Evolutionary conservation across 768 basidiomycete species (phyloP).

Genomic region (Harrya chromipes): DNA sequence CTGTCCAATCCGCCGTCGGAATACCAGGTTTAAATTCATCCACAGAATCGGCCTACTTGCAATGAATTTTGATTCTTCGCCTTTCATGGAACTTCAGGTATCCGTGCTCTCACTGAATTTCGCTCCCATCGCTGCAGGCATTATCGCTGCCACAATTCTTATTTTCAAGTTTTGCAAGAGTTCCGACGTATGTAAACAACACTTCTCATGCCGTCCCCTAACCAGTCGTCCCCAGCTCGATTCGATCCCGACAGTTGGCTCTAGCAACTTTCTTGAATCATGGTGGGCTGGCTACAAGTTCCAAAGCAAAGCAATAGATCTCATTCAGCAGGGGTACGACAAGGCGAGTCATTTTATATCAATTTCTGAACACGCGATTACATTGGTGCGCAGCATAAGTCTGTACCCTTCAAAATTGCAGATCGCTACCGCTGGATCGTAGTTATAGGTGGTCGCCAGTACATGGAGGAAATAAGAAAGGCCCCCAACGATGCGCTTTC

Average conservation of each 20-base stretch:
- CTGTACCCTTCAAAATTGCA: conserved; percentile 1
- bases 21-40: no score
- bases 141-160: not conserved
- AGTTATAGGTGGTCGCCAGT: not conserved
- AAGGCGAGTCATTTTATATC: not conserved
- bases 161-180: not conserved
- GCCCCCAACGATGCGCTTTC: conserved; percentile 6
- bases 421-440: not conserved
- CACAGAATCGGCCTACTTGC: no score
- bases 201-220: not conserved
- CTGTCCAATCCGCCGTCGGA: no score
- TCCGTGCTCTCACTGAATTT: no score
- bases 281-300: conserved; percentile 3
- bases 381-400: not conserved
- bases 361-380: not conserved
- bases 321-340: not conserved
- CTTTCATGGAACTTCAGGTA: no score
- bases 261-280: conserved; percentile 2
- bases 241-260: conserved; percentile 1
- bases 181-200: not conserved
- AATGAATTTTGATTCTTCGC: no score
- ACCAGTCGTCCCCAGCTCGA: not conserved
- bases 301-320: not conserved
- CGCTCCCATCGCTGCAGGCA: not conserved
- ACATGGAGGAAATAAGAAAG: conserved; percentile 6